Evolutionary conservation across 1,284 basidiomycete genomes (phyloP), one percentile per base, ranked within the genome.

Genomic region (Boletus smithii): DNA sequence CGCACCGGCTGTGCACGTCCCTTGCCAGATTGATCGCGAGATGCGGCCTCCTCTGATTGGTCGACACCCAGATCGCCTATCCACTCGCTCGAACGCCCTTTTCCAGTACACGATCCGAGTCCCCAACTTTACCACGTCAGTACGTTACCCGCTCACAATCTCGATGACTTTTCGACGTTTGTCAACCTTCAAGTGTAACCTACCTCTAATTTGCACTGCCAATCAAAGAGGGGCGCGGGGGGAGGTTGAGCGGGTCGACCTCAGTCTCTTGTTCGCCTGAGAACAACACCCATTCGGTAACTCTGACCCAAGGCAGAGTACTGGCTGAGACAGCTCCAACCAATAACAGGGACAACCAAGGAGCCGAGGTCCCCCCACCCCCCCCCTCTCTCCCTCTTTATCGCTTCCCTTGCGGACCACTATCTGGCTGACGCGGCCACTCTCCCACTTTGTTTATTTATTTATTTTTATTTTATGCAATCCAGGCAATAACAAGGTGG

Each of bases 221-320:
- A 29, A 11, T 39, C 24, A 39, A 17, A 39, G 17, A 18, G 7
- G 7, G 11, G 6, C 24, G 13, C 8, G 7, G 22, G 3, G 20
- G 33, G 32, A 8, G 17, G n/a, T 58, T 45, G 42, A 42, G 48
- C 53, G 45, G 50, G 45, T 49, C 48, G 45, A 53, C 42, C 45
- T 43, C 37, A 32, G 24, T 46, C 36, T 45, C 44, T 33, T 10
- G 18, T 22, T 53, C 34, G 53, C 53, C 41, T 40, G 31, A 41
- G 31, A 49, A 49, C 37, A 40, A 22, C 34, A 44, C 55, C 46
- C 57, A 50, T 60, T 58, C 53, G 60, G 60, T 17, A 63, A 48
- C 17, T 45, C n/a, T 18, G 48, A 17, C 35, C 50, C 56, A 31
- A 20, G 9, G 9, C n/a, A 26, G 24, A 5, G n/a, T 10, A 11